phyloP scores from a whole-genome alignment of 2,329 filamentous ascomycete genomes.

The Tolypocladium ophioglossoides region DNA sequence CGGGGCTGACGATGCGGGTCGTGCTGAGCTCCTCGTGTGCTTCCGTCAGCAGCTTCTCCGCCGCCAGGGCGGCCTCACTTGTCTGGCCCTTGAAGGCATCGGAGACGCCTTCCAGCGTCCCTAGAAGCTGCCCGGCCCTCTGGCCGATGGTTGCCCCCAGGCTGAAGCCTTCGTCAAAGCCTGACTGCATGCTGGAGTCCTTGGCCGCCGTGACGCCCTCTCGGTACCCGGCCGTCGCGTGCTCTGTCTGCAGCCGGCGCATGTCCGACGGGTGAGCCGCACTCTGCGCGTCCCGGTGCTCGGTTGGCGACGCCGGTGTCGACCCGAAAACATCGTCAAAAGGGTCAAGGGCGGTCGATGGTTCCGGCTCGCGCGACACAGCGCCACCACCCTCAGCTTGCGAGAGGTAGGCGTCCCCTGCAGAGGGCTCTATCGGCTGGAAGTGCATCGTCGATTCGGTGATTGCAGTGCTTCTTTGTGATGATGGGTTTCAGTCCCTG shows the following conservation, averaged over 20 bases:
- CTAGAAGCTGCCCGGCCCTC: slow-evolving; percentile 63
- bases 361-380: neutral
- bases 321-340: slow-evolving; percentile 28
- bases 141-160: slow-evolving; percentile 74
- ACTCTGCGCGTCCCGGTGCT: slow-evolving; percentile 4
- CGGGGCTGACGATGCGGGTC: slow-evolving; percentile 48
- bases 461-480: neutral
- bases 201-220: slow-evolving; percentile 77
- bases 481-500: neutral
- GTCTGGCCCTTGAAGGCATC: slow-evolving; percentile 28
- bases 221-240: slow-evolving; percentile 80
- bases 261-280: slow-evolving; percentile 51
- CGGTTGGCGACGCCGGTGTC: slow-evolving; percentile 11
- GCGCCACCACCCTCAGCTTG: slow-evolving; percentile 7
- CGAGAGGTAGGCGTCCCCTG: slow-evolving; percentile 15
- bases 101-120: slow-evolving; percentile 63
- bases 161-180: slow-evolving; percentile 85
- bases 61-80: slow-evolving; percentile 12
- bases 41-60: slow-evolving; percentile 27
- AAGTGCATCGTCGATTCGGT: slow-evolving; percentile 19
- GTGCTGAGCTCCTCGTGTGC: slow-evolving; percentile 52
- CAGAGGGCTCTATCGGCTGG: slow-evolving; percentile 18
- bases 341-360: slow-evolving; percentile 8
- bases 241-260: slow-evolving; percentile 60
- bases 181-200: slow-evolving; percentile 63